Percentiles rank a stretch among this genome's conserved stretches.
phyloP scores from a whole-genome alignment of 768 basidiomycete genomes.

The Rhizopogon vinicolor region DNA sequence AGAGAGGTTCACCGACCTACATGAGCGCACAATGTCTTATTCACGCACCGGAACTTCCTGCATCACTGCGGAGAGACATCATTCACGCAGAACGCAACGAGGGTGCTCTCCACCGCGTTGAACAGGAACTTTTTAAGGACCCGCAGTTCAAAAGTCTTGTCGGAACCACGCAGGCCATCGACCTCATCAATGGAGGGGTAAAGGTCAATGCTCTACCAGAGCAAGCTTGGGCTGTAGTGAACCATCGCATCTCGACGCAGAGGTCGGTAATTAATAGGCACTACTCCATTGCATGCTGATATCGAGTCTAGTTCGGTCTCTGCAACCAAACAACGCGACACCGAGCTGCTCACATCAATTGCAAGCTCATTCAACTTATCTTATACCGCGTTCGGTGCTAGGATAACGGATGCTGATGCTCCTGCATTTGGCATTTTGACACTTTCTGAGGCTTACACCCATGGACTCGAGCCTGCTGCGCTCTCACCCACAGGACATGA shows the following conservation, averaged over 20 bases:
- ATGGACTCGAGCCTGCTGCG: constrained; percentile 64
- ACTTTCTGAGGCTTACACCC: constrained; percentile 42
- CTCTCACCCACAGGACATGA: constrained; percentile 39
- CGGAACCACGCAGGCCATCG: constrained; percentile 70
- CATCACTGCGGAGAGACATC: constrained; percentile 42
- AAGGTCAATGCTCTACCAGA: constrained; percentile 88
- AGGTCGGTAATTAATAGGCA: constrained; percentile 33
- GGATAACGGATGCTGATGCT: constrained; percentile 28
- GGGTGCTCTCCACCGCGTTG: constrained; percentile 46
- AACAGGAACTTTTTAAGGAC: constrained; percentile 40
- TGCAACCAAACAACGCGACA: constrained; percentile 41
- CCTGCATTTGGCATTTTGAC: constrained; percentile 42
- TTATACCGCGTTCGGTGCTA: constrained; percentile 51
- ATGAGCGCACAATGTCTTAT: constrained; percentile 61
- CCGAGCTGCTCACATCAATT: constrained; percentile 36
- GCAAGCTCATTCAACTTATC: constrained; percentile 54
- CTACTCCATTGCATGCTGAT: background rate
- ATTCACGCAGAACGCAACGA: constrained; percentile 44
- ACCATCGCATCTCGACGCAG: constrained; percentile 64
- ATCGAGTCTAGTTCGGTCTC: constrained; percentile 28
- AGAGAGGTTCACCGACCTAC: constrained; percentile 55
- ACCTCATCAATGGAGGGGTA: constrained; percentile 53
- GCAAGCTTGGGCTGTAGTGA: constrained; percentile 60
- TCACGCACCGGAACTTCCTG: constrained; percentile 52
- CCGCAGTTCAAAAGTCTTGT: constrained; percentile 39